These are phyloP conservation scores for Funneliformis mosseae DNA, from an alignment of 192 early-diverging fungal species.

Conservation along the genomic window DNA sequence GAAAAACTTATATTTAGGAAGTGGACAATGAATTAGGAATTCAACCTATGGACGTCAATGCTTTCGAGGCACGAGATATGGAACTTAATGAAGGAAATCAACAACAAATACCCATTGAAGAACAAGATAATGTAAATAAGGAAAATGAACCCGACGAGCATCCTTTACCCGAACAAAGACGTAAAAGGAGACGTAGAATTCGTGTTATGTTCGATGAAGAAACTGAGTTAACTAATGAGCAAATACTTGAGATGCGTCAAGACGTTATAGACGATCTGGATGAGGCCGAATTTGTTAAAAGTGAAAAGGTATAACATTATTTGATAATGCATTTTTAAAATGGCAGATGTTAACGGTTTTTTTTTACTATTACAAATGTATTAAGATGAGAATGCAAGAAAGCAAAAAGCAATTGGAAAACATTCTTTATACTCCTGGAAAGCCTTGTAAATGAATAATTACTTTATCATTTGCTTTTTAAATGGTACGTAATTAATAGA, in stretches of 20 bases:
- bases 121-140: neutral
- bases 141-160: neutral
- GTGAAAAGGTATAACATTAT: neutral
- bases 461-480: neutral
- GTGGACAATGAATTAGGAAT: neutral
- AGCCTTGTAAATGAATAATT: neutral
- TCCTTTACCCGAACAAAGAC: neutral
- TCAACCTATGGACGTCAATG: neutral
- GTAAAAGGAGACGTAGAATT: neutral
- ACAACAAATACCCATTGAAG: neutral
- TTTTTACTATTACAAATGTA: neutral
- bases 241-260: slow-evolving; percentile 27
- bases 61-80: neutral
- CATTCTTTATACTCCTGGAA: slow-evolving; percentile 9
- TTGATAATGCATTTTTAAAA: too few relatives aligned
- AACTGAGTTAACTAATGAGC: slow-evolving; percentile 25
- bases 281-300: neutral
- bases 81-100: neutral
- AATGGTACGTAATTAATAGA: neutral
- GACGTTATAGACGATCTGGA: neutral
- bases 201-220: slow-evolving; percentile 8
- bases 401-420: neutral
- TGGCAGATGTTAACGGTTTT: neutral
- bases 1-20: neutral
- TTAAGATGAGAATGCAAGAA: neutral